Evolutionary conservation across 2,329 filamentous ascomycete species (phyloP).

Genomic region (Aspergillus caelatus): DNA sequence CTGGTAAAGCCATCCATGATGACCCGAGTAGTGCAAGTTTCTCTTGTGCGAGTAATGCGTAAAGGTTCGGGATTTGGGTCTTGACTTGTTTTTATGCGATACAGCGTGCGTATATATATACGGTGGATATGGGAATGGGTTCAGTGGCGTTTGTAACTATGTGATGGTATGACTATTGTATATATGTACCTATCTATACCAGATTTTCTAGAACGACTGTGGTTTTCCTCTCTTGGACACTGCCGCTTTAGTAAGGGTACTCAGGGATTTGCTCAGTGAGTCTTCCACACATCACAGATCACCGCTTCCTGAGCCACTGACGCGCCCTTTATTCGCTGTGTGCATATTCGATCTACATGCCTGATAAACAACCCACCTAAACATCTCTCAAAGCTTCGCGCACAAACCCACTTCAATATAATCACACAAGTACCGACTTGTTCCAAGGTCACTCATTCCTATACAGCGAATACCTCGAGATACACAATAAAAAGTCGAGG

Average conservation of each 20-base stretch:
- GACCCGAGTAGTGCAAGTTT: constrained; percentile 34
- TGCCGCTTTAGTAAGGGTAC: neutral
- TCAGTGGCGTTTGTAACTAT: neutral
- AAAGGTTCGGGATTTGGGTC: neutral
- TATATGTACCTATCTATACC: constrained; percentile 8
- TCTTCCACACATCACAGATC: too few species aligned
- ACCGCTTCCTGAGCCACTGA: too few species aligned
- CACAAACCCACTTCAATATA: too few species aligned
- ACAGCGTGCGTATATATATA: constrained; percentile 3
- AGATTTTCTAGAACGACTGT: neutral
- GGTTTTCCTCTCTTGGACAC: neutral
- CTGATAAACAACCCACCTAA: too few species aligned
- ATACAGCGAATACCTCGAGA: too few species aligned
- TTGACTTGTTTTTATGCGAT: neutral
- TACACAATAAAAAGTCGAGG: too few species aligned
- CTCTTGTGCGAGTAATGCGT: constrained; percentile 35
- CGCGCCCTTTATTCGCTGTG: too few species aligned
- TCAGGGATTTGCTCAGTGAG: neutral
- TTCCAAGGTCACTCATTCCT: too few species aligned
- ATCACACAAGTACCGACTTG: too few species aligned
- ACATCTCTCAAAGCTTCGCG: too few species aligned
- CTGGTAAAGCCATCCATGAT: constrained; percentile 38
- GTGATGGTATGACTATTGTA: constrained; percentile 1
- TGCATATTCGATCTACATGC: too few species aligned
- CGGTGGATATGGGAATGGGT: neutral